phyloP scores from a whole-genome alignment of 129 eudicot genomes.

The Centaurea solstitialis region DNA sequence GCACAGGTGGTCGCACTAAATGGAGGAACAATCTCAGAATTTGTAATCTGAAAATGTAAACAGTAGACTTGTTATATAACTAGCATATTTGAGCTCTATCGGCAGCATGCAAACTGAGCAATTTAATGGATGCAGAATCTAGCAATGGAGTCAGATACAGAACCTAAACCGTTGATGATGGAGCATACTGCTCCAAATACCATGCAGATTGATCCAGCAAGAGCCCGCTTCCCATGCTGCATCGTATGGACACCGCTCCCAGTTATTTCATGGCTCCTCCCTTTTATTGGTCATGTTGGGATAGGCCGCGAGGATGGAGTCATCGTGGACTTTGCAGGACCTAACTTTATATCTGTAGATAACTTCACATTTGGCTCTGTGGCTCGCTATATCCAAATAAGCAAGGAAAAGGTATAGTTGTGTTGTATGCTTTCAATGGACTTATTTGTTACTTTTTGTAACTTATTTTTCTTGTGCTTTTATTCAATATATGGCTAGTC shows the following conservation, averaged over 20 bases:
- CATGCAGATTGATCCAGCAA: conserved; percentile 64
- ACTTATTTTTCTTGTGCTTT: background rate
- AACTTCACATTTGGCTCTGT: conserved; percentile 86
- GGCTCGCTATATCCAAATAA: conserved; percentile 65
- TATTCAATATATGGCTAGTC: background rate
- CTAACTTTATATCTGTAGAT: conserved; percentile 83
- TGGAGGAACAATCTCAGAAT: background rate
- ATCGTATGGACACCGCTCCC: conserved; percentile 97
- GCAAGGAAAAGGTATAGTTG: conserved; percentile 62
- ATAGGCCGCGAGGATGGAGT: conserved; percentile 93
- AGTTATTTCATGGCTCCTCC: conserved; percentile 82
- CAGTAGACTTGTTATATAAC: background rate
- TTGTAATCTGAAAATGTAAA: background rate
- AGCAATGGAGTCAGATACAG: conserved; percentile 29
- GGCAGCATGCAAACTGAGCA: background rate
- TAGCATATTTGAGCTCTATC: conserved; percentile 1
- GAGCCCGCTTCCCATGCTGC: conserved; percentile 84
- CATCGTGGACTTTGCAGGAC: conserved; percentile 88
- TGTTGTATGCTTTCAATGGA: background rate
- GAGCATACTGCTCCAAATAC: conserved; percentile 31
- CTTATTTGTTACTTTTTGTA: background rate
- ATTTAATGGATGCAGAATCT: conserved; percentile 24
- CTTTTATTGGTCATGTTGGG: conserved; percentile 86
- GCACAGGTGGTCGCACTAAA: background rate
- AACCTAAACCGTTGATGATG: conserved; percentile 43